phyloP scores from a whole-genome alignment of 306 rosid genomes.

The Ormosia semicastrata region DNA sequence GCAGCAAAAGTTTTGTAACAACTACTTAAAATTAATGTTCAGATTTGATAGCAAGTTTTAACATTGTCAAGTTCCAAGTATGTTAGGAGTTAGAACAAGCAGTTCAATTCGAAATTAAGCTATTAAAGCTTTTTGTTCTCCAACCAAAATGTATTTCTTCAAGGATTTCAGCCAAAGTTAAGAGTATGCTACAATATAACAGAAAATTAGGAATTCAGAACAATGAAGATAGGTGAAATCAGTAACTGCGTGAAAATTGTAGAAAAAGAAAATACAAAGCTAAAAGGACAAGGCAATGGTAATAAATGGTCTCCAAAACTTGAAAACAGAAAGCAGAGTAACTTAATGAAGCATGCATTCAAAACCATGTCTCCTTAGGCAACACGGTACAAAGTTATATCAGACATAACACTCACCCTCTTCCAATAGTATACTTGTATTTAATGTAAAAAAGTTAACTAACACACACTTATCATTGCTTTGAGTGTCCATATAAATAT shows the following conservation, averaged over 20 bases:
- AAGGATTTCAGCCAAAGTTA: not conserved
- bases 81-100: not conserved
- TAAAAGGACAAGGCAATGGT: not conserved
- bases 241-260: not conserved
- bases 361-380: not conserved
- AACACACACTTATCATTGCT: not conserved
- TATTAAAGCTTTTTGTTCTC: not conserved
- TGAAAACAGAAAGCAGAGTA: not conserved
- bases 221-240: not conserved
- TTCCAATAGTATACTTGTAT: not conserved
- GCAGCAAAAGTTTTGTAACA: not conserved
- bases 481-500: not conserved
- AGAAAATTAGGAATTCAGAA: not conserved
- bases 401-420: not conserved
- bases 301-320: not conserved
- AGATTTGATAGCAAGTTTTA: not conserved
- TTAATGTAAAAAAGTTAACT: not conserved
- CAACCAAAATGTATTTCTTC: not conserved
- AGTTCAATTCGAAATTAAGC: not conserved
- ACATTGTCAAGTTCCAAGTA: not conserved
- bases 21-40: not conserved
- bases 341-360: not conserved
- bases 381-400: not conserved
- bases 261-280: not conserved
- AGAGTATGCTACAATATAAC: not conserved